Evolutionary conservation across 352 stramenopile genomes (phyloP).

Genomic region (Phytophthora cajani): DNA sequence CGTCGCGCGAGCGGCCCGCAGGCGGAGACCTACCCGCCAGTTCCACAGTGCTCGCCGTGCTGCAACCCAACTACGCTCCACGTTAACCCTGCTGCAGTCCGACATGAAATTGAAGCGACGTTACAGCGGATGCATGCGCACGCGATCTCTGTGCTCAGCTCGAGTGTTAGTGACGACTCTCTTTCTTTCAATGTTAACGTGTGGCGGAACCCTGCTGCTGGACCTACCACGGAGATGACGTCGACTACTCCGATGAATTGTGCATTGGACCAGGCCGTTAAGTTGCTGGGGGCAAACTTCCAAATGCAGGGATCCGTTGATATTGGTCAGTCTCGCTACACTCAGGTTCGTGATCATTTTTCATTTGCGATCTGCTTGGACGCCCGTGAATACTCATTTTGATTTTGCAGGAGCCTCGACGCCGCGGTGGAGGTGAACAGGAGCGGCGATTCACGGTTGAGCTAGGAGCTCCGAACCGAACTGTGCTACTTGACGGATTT

Average conservation of each 20-base stretch:
- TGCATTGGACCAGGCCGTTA: conserved; percentile 7
- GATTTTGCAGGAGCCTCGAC: not conserved
- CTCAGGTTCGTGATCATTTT: not conserved
- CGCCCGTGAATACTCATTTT: not conserved
- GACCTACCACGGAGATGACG: conserved; percentile 10
- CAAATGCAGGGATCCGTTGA: not conserved
- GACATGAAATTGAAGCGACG: conserved; percentile 16
- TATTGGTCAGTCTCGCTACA: not conserved
- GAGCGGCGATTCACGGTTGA: conserved; percentile 27
- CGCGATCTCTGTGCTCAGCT: not conserved
- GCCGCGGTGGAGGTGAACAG: not conserved
- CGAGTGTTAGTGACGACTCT: not conserved
- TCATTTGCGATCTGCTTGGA: not conserved
- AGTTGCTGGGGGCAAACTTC: conserved; percentile 8
- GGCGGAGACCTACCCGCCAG: not conserved
- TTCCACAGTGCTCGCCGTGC: conserved; percentile 6
- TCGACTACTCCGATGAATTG: conserved; percentile 21
- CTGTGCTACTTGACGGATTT: conserved; percentile 27
- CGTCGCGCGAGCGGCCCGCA: not conserved
- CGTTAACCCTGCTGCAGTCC: conserved; percentile 12
- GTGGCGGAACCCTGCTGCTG: conserved; percentile 5
- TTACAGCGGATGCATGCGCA: conserved; percentile 13
- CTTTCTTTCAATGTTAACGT: conserved; percentile 18
- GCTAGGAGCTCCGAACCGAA: conserved; percentile 15
- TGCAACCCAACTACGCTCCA: conserved; percentile 26